Conservation (phyloP, 257 asterid genomes). For the Thymus quinquecostatus region DNA sequence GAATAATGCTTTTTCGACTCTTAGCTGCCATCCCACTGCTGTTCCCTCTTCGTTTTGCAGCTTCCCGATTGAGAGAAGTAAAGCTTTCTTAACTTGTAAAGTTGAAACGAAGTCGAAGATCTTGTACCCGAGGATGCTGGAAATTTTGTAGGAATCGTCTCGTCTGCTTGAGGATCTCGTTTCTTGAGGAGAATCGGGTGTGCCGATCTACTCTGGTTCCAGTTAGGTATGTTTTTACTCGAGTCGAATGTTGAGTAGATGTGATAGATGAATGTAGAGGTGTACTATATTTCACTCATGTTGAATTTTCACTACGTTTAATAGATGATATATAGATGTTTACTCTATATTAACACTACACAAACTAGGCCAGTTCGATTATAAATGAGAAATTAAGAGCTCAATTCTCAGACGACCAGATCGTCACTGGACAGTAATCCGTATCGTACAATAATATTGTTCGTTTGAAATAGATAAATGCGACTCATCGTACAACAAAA, state of each 20-base stretch:
- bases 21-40: background rate
- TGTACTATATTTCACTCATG: background rate
- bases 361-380: no score
- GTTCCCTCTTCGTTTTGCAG: no score
- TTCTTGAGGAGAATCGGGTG: background rate
- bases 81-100: background rate
- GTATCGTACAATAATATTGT: no score
- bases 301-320: no score
- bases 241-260: background rate
- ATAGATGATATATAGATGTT: no score
- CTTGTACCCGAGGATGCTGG: background rate
- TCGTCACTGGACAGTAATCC: no score
- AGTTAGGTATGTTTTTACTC: background rate
- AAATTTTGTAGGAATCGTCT: background rate
- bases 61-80: background rate
- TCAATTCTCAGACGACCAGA: no score
- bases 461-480: no score
- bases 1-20: constrained; percentile 28
- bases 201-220: background rate
- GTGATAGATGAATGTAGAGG: constrained; percentile 2
- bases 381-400: no score
- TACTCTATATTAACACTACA: no score
- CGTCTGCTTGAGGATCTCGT: background rate
- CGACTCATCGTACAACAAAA: background rate
- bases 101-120: background rate